phyloP scores from a whole-genome alignment of 2,329 filamentous ascomycete species.

The Orbilia javanica region DNA sequence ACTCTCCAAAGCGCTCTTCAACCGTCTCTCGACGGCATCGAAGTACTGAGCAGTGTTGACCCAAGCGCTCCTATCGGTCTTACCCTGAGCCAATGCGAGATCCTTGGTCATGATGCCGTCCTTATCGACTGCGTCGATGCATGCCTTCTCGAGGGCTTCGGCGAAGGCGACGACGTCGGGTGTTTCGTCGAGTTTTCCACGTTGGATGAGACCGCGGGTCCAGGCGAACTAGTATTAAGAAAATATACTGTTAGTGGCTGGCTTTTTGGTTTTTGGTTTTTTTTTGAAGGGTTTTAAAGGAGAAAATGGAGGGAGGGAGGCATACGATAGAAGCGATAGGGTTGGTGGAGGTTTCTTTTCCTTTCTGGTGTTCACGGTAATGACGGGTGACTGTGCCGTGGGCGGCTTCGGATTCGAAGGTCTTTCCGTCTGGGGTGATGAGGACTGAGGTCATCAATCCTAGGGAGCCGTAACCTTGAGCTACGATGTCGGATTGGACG shows the following conservation, averaged over 20 bases:
- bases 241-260: neutral
- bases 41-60: constrained; percentile 94
- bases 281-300: neutral
- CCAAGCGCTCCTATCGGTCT: constrained; percentile 84
- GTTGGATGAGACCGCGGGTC: constrained; percentile 93
- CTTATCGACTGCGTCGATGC: constrained; percentile 90
- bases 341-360: constrained; percentile 96
- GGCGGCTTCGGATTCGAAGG: constrained; percentile 96
- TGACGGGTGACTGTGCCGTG: constrained; percentile 98
- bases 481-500: constrained; percentile 97
- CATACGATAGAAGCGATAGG: constrained; percentile 90
- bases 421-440: constrained; percentile 95
- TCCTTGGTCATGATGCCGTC: constrained; percentile 99
- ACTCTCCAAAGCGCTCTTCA: constrained; percentile 83
- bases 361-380: constrained; percentile 99
- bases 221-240: constrained; percentile 78
- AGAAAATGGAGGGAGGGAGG: neutral
- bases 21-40: constrained; percentile 87
- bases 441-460: constrained; percentile 98
- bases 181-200: constrained; percentile 91
- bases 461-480: constrained; percentile 96
- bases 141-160: constrained; percentile 90
- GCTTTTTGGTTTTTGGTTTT: neutral
- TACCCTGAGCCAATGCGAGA: constrained; percentile 91
- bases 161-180: constrained; percentile 92